Conservation (phyloP, 129 eudicot genomes). For the Tagetes erecta region DNA sequence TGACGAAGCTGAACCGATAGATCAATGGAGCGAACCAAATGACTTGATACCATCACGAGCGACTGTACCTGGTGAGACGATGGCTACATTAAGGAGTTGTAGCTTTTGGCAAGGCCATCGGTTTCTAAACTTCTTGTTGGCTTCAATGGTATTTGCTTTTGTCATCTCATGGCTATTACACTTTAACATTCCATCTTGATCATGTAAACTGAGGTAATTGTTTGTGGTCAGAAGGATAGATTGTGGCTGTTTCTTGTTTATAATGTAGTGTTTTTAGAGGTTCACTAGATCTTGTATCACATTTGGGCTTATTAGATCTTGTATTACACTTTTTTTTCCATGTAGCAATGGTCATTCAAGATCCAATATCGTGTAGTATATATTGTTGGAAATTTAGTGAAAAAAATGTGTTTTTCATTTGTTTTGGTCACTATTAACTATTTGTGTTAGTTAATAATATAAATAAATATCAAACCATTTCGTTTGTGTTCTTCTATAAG, state of each 20-base stretch:
- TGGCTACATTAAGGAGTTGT: conserved; percentile 31
- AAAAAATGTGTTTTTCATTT: too few species aligned
- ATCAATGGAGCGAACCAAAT: conserved; percentile 51
- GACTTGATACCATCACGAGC: conserved; percentile 40
- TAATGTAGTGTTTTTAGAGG: not conserved
- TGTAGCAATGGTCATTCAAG: not conserved
- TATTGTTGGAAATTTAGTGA: too few species aligned
- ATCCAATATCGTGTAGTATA: too few species aligned
- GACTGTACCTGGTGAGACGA: conserved; percentile 25
- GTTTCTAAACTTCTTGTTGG: conserved; percentile 76
- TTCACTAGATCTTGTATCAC: not conserved
- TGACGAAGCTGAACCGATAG: conserved; percentile 44
- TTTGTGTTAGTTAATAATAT: too few species aligned
- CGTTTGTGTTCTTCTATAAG: too few species aligned
- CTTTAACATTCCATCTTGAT: conserved; percentile 59
- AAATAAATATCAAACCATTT: too few species aligned
- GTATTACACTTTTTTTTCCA: too few species aligned
- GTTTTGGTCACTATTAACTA: too few species aligned
- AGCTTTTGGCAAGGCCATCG: conserved; percentile 78
- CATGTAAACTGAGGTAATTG: not conserved
- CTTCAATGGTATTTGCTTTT: conserved; percentile 88
- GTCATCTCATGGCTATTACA: conserved; percentile 94
- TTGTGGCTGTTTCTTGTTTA: not conserved
- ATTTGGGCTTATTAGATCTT: too few species aligned
- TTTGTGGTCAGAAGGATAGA: not conserved